Evolutionary conservation across 345 rosid genomes (phyloP).

Genomic region (Corchorus capsularis): DNA sequence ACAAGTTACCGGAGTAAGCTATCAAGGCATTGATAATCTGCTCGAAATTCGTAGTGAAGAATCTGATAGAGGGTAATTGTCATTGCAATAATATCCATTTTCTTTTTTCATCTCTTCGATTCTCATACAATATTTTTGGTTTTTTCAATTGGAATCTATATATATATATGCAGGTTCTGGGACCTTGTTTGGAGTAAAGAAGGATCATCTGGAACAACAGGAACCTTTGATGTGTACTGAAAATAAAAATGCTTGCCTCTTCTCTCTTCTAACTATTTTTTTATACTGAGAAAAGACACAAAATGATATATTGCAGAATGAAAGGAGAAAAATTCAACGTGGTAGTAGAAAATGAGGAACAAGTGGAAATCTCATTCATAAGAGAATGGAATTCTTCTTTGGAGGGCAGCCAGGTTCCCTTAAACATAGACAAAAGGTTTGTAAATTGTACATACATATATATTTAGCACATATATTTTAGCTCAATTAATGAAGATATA

Average conservation of each 20-base stretch:
- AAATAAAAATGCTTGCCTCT: neutral
- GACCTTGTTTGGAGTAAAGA: constrained; percentile 57
- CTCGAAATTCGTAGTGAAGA: constrained; percentile 48
- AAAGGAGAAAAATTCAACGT: constrained; percentile 47
- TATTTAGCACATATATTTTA: neutral
- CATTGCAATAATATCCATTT: neutral
- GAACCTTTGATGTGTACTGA: constrained; percentile 48
- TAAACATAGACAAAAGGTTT: constrained; percentile 61
- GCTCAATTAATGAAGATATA: neutral
- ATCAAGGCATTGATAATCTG: constrained; percentile 48
- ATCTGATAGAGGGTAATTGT: constrained; percentile 46
- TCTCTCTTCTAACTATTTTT: neutral
- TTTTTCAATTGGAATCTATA: neutral
- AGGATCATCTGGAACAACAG: constrained; percentile 51
- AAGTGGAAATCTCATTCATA: constrained; percentile 65
- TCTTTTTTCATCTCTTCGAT: neutral
- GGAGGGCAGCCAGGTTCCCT: constrained; percentile 46
- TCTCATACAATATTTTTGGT: neutral
- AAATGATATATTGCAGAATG: constrained; percentile 34
- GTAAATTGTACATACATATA: neutral
- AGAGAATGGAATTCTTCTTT: constrained; percentile 42
- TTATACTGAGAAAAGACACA: neutral
- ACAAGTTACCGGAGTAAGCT: constrained; percentile 41
- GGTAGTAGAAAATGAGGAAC: constrained; percentile 54
- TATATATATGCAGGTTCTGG: constrained; percentile 46